Evolutionary conservation across 768 basidiomycete genomes (phyloP), one percentile per base, ranked within the genome.

Genomic region (Sporobolomyces roseus): DNA sequence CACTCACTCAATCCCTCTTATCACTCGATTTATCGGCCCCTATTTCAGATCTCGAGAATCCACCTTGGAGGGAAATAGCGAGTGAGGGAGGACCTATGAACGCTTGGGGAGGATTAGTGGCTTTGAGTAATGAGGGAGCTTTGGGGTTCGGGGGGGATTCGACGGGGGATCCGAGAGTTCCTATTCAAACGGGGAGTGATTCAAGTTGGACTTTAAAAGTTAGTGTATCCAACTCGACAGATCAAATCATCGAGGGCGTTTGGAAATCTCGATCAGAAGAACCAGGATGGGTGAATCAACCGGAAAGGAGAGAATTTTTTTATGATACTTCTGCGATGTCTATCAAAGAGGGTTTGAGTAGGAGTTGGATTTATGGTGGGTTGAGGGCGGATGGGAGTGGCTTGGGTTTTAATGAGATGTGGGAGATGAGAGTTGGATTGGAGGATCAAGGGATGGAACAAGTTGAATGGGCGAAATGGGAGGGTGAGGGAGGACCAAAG

Each of bases 111-210:
- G 61, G 41, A 5, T 48, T 63, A 23, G 33, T 71, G 4, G 46
- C 70, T 1, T 36, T 72, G 14, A 56, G 50, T 8, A 4, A 35
- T 14, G 13, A 36, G 0, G 9, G 32, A 23, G 66, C 53, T 1
- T 45, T 68, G 27, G 54, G 41, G 55, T 72, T 68, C 49, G 71
- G 71, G 4, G 71, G 71, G 1, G 66, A 72, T 49, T 62, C 71
- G 2, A 58, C 59, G 12, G 63, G 71, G n/a, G 63, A 64, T 45
- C 21, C 71, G 2, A 9, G 46, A 19, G 32, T 64, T 13, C 53
- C 63, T 25, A 51, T 72, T 13, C 71, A 67, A 14, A 68, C 63
- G 1, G 35, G 66, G 7, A 52, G 30, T 58, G 71, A 72, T 35
- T n/a, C n/a, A n/a, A n/a, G n/a, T n/a, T n/a, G n/a, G n/a, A n/a